Evolutionary conservation across 306 rosid genomes (phyloP), one percentile per base, ranked within the genome.

Genomic region (Sicyos baderoa): DNA sequence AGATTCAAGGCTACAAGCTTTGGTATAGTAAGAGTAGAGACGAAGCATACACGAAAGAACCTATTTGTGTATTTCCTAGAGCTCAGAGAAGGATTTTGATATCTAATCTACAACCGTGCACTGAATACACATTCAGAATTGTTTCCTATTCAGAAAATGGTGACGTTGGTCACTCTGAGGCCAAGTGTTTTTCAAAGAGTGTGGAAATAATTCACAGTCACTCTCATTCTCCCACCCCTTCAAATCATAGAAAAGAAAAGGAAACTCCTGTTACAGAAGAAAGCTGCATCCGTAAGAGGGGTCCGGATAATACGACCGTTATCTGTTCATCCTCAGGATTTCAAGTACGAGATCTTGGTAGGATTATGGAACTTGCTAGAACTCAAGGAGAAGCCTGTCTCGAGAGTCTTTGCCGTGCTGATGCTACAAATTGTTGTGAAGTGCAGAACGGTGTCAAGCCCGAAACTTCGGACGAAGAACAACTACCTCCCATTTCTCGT

Each of bases 111-210:
- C 95, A 76, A 82, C 90, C 99, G 68, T 94, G 99, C 88, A 83
- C 96, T 15, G 96, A 88, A 80, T 90, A 94, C 80, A 84, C 90
- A 2, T 94, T 94, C 74, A 84, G 90, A 69, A 88, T 94, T 14
- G 62, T 94, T 73, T 94, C 99, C 21, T 88, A 61, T 74, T 81
- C 88, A 5, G 95, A 88, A 71, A 65, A 37, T 21, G 85, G 95
- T 60, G 97, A 94, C 78, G 77, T 84, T 76, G 99, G 99, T 76
- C 97, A 94, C 86, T 94, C 99, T 52, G 95, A 94, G 90, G 95
- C 89, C 0, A 94, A 88, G 86, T 94, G 99, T 86, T 94, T 94
- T 86, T 90, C 97, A 61, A 88, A 83, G 84, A 94, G 99, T 71
- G 67, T 88, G 40, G 99, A 90, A 82, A 76, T 94, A 77, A 78